Conservation (phyloP, 352 stramenopile species). For the Pythium myriotylum region DNA sequence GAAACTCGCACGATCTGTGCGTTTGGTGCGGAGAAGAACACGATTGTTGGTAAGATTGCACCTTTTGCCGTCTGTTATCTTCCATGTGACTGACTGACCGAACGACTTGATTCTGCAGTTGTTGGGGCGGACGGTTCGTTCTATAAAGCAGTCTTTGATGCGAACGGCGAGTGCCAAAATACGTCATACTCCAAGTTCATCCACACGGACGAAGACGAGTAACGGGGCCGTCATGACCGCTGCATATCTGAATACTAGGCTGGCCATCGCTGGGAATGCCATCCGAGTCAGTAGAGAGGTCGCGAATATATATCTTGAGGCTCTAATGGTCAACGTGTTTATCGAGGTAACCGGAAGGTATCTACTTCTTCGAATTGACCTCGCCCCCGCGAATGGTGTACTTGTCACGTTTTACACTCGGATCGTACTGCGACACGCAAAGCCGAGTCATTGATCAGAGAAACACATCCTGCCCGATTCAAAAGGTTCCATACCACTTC, state of each 20-base stretch:
- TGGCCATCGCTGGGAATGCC: background rate
- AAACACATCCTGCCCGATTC: too few relatives aligned
- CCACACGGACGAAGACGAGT: conserved; percentile 88
- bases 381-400: conserved; percentile 83
- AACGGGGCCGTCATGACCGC: background rate
- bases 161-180: conserved; percentile 87
- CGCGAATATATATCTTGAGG: conserved; percentile 22
- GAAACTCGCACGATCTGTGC: conserved; percentile 92
- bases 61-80: background rate
- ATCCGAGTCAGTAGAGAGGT: background rate
- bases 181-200: conserved; percentile 92
- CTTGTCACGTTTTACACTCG: conserved; percentile 73
- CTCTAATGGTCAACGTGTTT: too few relatives aligned
- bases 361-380: conserved; percentile 44
- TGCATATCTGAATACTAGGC: conserved; percentile 1
- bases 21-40: conserved; percentile 93
- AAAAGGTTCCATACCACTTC: conserved; percentile 81
- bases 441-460: too few relatives aligned
- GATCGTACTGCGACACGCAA: conserved; percentile 57
- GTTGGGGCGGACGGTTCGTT: conserved; percentile 87
- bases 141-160: conserved; percentile 89
- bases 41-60: conserved; percentile 77
- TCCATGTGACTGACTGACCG: background rate
- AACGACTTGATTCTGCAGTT: conserved; percentile 38
- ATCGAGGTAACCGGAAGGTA: too few relatives aligned